Evolutionary conservation across 768 basidiomycete species (phyloP), one percentile per base, ranked within the genome.

Genomic region (Coprinopsis strossmayeri): DNA sequence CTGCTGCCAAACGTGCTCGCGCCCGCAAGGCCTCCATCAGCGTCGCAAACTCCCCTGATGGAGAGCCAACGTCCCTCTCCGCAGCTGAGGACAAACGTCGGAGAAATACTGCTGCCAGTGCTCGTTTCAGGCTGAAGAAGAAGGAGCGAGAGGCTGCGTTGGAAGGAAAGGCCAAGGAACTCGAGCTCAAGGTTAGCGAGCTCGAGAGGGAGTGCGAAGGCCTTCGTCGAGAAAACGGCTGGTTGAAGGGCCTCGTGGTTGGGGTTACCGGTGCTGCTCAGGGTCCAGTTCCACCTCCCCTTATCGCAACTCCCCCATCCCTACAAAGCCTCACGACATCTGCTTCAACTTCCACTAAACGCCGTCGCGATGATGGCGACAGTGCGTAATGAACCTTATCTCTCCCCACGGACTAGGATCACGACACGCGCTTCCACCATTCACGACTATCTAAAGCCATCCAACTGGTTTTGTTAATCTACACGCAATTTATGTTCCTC

Each of bases 111-210:
- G 90, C 90, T 1, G 92, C 92, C 0, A 91, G 87, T 46, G 92
- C 92, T 26, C 87, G 92, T 5, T 96, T 96, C 76, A 78, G 92
- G 51, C 66, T 91, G 60, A 96, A 95, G 77, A 96, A 96, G 76
- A 96, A 96, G 72, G 91, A 94, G 66, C 76, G 93, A 12, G 93
- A 96, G 68, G 84, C 81, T 1, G 92, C 93, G 13, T 71, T 95
- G 18, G 93, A 95, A 67, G 77, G 74, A 35, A 83, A 81, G 58
- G 81, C 87, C 13, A 91, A 91, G 69, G 91, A 94, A 60, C 74
- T 95, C 13, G 87, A 91, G 61, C 70, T 70, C 0, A 79, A 84
- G 45, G 89, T 94, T 12, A 73, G 68, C 47, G 88, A 88, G 58
- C 74, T 96, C 12, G 93, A 96, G 69, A 78, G 87, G 63, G 91